Evolutionary conservation across 441 rosid species (phyloP), one percentile per base, ranked within the genome.

Genomic region (Biscutella auriculata): DNA sequence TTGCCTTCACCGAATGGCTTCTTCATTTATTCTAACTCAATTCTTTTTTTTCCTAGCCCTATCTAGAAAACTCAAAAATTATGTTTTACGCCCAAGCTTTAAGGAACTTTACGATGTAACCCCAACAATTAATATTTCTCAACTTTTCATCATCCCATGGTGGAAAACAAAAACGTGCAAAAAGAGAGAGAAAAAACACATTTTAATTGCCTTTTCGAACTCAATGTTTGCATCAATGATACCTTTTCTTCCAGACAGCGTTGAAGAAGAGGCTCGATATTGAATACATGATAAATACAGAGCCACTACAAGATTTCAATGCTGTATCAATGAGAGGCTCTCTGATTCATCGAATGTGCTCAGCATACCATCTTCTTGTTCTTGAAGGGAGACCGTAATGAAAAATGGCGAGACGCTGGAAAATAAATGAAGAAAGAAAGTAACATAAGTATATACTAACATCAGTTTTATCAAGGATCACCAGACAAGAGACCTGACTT

Each of bases 381-480:
- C 70, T 88, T 81, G 76, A 93, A 93, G 3, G 98, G 92, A 11
- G 95, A 85, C 63, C 87, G 56, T 63, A 88, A 60, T 28, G 95
- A 83, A 76, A 93, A 88, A 40, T 76, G 77, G 66, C 90, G 97
- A 54, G 88, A 87, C 70, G 88, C 97, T 93, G 84, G 68, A 71
- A 43, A 11, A 6, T 39, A 27, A 4, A 1, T 9, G n/a, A 14
- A 44, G 5, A 52, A 60, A 13, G 57, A 17, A 57, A 29, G 28
- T 33, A 46, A 58, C 8, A 29, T 27, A 61, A 33, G 15, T 36
- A 13, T 15, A 39, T 30, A 37, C 46, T 46, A 41, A 1, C 6
- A 36, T 16, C 62, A 21, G 9, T 44, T 21, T 8, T 19, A 23
- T 10, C n/a, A 7, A 39, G n/a, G 10, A 59, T 35, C 55, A 52